A percentile compares a stretch with the other conserved stretches of the same genome.
phyloP scores from a whole-genome alignment of 495 filamentous ascomycete genomes.

The Annulohypoxylon stygium region DNA sequence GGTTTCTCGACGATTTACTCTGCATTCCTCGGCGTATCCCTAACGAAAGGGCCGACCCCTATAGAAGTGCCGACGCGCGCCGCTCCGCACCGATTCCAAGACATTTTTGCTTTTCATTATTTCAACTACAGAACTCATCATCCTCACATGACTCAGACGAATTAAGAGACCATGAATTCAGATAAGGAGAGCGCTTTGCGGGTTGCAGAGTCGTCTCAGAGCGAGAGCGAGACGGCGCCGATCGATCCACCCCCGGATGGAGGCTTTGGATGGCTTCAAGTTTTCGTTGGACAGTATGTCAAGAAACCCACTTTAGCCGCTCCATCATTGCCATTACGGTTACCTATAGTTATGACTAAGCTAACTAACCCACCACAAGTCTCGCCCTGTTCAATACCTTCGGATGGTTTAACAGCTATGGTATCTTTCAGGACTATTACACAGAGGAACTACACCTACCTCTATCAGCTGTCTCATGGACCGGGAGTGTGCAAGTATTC shows the following conservation, averaged over 20 bases:
- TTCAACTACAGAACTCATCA: not conserved
- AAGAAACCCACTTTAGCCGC: not conserved
- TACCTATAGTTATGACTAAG: not conserved
- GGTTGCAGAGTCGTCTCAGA: slow-evolving; percentile 16
- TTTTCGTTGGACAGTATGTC: slow-evolving; percentile 44
- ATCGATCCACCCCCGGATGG: slow-evolving; percentile 39
- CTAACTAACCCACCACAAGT: slow-evolving; percentile 26
- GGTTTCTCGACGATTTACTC: not conserved
- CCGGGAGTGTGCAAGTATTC: slow-evolving; percentile 79
- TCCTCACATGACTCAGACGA: slow-evolving; percentile 2
- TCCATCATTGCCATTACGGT: not conserved
- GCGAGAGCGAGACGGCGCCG: slow-evolving; percentile 28
- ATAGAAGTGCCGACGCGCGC: slow-evolving; percentile 16
- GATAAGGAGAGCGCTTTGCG: slow-evolving; percentile 24
- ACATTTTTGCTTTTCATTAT: not conserved
- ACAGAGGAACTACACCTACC: slow-evolving; percentile 35
- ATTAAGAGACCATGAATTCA: slow-evolving; percentile 31
- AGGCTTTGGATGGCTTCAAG: slow-evolving; percentile 40
- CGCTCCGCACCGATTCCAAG: not conserved
- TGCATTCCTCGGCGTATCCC: slow-evolving; percentile 21
- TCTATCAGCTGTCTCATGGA: slow-evolving; percentile 74
- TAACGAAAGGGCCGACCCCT: slow-evolving; percentile 3
- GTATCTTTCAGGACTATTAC: slow-evolving; percentile 47
- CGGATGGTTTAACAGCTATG: slow-evolving; percentile 47
- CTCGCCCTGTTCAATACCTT: slow-evolving; percentile 47